Evolutionary conservation across 1,139 yeast species (phyloP).

Genomic region (Diutina rugosa): DNA sequence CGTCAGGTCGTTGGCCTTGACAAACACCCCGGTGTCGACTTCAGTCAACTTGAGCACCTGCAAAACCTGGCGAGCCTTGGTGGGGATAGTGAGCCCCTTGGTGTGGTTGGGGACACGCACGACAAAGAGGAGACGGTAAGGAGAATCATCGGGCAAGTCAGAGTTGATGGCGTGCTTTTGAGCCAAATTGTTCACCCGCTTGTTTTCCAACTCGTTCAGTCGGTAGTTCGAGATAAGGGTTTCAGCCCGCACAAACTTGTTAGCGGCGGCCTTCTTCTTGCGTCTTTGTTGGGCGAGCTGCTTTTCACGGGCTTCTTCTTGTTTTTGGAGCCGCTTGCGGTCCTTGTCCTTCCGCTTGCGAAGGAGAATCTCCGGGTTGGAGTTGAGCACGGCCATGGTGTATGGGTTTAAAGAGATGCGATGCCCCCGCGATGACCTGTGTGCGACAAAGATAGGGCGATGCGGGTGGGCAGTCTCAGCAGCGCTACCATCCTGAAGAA

Average conservation of each 20-base stretch:
- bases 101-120: slow-evolving; percentile 48
- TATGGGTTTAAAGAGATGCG: slow-evolving; percentile 4
- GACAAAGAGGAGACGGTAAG: slow-evolving; percentile 39
- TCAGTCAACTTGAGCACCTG: slow-evolving; percentile 44
- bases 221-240: slow-evolving; percentile 52
- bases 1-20: slow-evolving; percentile 43
- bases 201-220: slow-evolving; percentile 53
- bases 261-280: slow-evolving; percentile 21
- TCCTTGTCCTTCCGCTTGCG: slow-evolving; percentile 72
- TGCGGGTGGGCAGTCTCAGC: neutral
- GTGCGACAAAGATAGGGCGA: neutral
- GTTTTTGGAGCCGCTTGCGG: slow-evolving; percentile 53
- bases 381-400: slow-evolving; percentile 39
- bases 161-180: slow-evolving; percentile 18
- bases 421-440: neutral
- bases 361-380: slow-evolving; percentile 64
- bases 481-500: neutral
- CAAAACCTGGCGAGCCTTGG: slow-evolving; percentile 49
- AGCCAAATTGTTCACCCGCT: slow-evolving; percentile 51
- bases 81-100: slow-evolving; percentile 52
- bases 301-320: slow-evolving; percentile 24
- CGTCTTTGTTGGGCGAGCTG: slow-evolving; percentile 6
- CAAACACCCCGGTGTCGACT: slow-evolving; percentile 57
- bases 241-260: slow-evolving; percentile 60
- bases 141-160: slow-evolving; percentile 1